Evolutionary conservation across 202 grass and related monocot species (phyloP).

Genomic region (Alloteropsis angusta): DNA sequence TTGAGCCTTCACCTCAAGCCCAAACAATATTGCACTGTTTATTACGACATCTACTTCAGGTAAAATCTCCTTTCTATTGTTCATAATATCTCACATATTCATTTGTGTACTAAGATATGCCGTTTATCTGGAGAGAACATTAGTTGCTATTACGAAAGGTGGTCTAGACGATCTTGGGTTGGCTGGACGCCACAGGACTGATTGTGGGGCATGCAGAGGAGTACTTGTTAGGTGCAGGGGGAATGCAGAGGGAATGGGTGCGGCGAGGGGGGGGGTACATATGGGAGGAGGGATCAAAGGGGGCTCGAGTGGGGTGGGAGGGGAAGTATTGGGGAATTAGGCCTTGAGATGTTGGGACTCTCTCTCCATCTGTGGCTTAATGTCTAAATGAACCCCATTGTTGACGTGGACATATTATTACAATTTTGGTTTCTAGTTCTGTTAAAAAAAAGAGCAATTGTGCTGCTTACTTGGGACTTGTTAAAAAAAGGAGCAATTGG

Average conservation of each 20-base stretch:
- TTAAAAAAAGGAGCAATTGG: not conserved
- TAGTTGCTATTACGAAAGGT: not conserved
- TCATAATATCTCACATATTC: not conserved
- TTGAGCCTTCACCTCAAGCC: constrained; percentile 93
- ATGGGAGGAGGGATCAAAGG: not conserved
- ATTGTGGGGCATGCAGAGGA: not conserved
- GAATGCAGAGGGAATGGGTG: not conserved
- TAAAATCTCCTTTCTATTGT: constrained; percentile 18
- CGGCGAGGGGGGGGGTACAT: not conserved
- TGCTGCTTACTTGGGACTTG: not conserved
- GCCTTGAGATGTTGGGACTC: not conserved
- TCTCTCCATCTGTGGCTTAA: too few relatives aligned
- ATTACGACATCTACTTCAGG: constrained; percentile 94
- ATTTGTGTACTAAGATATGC: constrained; percentile 9
- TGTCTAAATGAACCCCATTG: not conserved
- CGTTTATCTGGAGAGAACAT: not conserved
- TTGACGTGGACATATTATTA: not conserved
- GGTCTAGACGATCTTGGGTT: not conserved
- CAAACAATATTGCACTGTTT: constrained; percentile 99
- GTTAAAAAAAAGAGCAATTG: not conserved
- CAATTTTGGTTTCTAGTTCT: not conserved
- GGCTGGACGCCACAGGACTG: not conserved
- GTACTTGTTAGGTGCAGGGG: not conserved
- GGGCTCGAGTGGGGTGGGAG: not conserved
- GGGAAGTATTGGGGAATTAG: not conserved